Base-by-base conservation (phyloP, 208 protist genomes). In the Angomonas ambiguus region DNA sequence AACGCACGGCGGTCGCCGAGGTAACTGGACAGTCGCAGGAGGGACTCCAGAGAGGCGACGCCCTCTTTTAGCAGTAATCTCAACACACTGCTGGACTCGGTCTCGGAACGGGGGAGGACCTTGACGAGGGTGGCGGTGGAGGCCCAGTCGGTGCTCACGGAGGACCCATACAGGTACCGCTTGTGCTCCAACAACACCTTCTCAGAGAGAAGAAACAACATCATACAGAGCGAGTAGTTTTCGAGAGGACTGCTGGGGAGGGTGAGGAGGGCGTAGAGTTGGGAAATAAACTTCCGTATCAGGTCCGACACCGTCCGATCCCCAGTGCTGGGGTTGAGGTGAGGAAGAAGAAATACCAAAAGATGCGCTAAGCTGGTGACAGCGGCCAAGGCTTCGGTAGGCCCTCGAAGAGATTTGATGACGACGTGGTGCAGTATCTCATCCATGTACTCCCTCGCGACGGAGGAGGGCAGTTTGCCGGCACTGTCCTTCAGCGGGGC, bases 121-220 rank as follows among this genome's bases (percentile, higher is more conserved):
- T 16, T 25, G n/a, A 56, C n/a, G n/a, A 56, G 49, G 6, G 49
- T 24, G 10, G n/a, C 27, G 10, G n/a, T 6, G 49, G n/a, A 30
- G 49, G n/a, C 22, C n/a, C 49, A 30, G 49, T 24, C 49, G 49
- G 49, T 8, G 49, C n/a, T 8, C 48, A 63, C 55, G 13, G 60
- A 2, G 55, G 42, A 69, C 0, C 24, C 49, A 3, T 71, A 25
- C 20, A 24, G 33, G 4, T 65, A 72, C 35, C 71, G 45, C 71
- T 83, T 77, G 61, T 85, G 88, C 35, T 80, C 82, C 10, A 92
- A 31, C 10, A 74, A 77, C 61, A 87, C 61, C 24, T 76, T 56
- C 27, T 73, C 69, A 10, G 87, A 62, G 1, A 80, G 34, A 11
- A 76, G 62, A 31, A 75, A 70, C 41, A 92, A 68, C 2, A 83